phyloP scores from a whole-genome alignment of 2,329 filamentous ascomycete genomes.

The Clonostachys rhizophaga region DNA sequence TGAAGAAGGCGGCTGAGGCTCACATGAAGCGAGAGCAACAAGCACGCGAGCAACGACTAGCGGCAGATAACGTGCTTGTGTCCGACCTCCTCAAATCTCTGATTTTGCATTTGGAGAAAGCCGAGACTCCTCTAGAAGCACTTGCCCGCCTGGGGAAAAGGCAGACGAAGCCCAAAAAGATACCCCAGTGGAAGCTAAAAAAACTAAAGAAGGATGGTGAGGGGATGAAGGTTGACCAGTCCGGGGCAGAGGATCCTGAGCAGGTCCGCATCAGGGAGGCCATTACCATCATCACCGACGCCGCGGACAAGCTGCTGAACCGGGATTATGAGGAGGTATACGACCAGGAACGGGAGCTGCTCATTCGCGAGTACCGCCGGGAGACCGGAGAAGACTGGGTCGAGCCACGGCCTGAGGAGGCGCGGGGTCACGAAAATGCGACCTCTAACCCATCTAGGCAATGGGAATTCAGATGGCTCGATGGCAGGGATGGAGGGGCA shows the following conservation, averaged over 20 bases:
- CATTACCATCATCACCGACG: constrained; percentile 81
- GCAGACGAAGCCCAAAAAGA: constrained; percentile 52
- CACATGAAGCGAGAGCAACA: constrained; percentile 82
- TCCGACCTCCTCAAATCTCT: constrained; percentile 70
- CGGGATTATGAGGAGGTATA: constrained; percentile 88
- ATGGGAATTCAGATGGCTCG: constrained; percentile 94
- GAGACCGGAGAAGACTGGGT: constrained; percentile 87
- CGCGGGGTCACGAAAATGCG: constrained; percentile 7
- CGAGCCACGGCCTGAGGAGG: constrained; percentile 28
- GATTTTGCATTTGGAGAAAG: constrained; percentile 68
- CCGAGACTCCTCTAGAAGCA: constrained; percentile 86
- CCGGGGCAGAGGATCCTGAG: constrained; percentile 53
- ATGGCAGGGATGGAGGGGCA: constrained; percentile 74
- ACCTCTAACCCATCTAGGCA: constrained; percentile 10
- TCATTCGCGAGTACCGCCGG: constrained; percentile 76
- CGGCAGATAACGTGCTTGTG: constrained; percentile 70
- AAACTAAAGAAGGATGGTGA: constrained; percentile 53
- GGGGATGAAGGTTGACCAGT: constrained; percentile 66
- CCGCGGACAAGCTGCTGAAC: constrained; percentile 80
- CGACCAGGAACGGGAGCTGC: constrained; percentile 77
- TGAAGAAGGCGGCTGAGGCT: constrained; percentile 80
- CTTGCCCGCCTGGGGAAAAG: constrained; percentile 73
- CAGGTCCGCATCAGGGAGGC: constrained; percentile 66
- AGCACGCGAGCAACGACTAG: constrained; percentile 62
- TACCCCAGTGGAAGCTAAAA: constrained; percentile 67